Base-by-base conservation (phyloP, 345 rosid genomes). In the Sonneratia caseolaris region DNA sequence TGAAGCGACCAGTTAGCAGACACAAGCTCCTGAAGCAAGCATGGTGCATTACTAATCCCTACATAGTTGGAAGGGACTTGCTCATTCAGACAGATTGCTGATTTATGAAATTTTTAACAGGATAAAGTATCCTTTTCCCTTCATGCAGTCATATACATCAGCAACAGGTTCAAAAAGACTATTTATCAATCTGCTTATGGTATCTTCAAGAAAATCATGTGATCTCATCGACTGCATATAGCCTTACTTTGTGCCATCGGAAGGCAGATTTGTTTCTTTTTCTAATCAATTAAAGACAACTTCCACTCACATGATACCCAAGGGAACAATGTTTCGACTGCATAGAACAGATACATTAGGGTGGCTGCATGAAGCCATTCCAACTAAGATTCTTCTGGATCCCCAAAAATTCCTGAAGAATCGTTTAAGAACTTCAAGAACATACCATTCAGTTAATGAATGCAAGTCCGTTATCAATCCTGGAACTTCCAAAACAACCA, bases 401-500 rank as follows among this genome's bases (percentile, higher is more conserved):
- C 51, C 47, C 45, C 36, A 66, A 22, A 21, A 70, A 42, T 47
- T 53, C 37, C 37, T 22, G 8, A 37, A 27, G 37, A 62, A 62
- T 27, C 32, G 56, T 40, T 47, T 27, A 38, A 45, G n/a, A 65
- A 4, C 32, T n/a, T 43, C 76, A 7, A 57, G 56, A 56, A 1
- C 38, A 18, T 86, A 93, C 98, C 90, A 77, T 70, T 78, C 57
- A 53, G 73, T 45, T 72, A 89, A 69, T 73, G 74, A 73, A 69
- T 79, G 74, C 59, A 85, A 83, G 78, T 86, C 87, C 72, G 83
- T 70, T 38, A 77, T 70, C 55, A 78, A 74, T 76, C 84, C 96
- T 35, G 86, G 76, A 61, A 49, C 56, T 27, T 77, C 55, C 68
- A 91, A 78, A 77, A 91, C 83, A 35, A 90, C 89, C 81, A 92